Base-by-base conservation (phyloP, 306 rosid species). In the Cucurbita maxima region DNA sequence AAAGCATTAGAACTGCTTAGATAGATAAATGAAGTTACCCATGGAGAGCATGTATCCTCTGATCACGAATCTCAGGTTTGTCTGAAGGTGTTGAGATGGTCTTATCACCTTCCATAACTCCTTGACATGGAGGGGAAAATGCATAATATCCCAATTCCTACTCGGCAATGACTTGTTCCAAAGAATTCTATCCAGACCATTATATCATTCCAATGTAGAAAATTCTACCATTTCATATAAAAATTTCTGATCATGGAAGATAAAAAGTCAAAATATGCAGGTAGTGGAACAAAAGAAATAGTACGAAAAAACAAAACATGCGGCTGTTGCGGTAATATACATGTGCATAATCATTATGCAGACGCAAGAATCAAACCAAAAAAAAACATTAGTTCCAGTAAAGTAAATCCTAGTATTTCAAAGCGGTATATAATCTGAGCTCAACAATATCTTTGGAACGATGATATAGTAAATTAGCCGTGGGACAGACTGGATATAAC, bases 21-120 rank as follows among this genome's bases (percentile, higher is more conserved):
- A 48, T 30, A 51, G 15, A 34, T 50, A 16, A 8, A 50, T 8
- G 73, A n/a, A 51, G 44, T 73, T 73, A 73, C 76, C 76, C 76
- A 22, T 73, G 76, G 56, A 73, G 55, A 25, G 76, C 68, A 20
- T 57, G 76, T 57, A 58, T 56, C 54, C 37, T 73, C 44, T 57
- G 76, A 43, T 41, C 68, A 43, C 68, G 25, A 73, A 41, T 56
- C 52, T 50, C 55, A 15, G 30, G 40, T 43, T 59, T 59, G 41
- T 25, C 69, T 5, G 69, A 43, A 73, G 68, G 55, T 57, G 53
- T 73, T 57, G 76, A 73, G 45, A 59, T 58, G 44, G 69, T 73
- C 19, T 58, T 59, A 73, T 57, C 76, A 73, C 76, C 76, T 73
- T 47, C 76, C 76, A 73, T 73, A 73, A 56, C 55, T 73, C 69